Conservation (phyloP, 2,329 filamentous ascomycete species). For the Cladosporium oxysporum region DNA sequence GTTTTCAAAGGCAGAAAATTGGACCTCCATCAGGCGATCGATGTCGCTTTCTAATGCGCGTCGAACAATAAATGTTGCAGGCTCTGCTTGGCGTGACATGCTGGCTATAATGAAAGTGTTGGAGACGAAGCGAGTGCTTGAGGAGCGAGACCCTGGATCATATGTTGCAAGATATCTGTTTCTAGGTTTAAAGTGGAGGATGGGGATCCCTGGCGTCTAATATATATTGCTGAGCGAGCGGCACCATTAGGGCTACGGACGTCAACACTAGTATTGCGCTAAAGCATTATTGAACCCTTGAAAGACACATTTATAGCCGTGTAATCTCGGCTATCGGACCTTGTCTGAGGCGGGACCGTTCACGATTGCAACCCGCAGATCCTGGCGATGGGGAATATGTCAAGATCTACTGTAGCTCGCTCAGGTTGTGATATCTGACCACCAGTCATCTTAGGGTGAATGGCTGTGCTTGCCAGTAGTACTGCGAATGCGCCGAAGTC, state of each 20-base stretch:
- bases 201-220: neutral
- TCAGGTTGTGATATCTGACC: too few relatives aligned
- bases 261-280: neutral
- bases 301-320: neutral
- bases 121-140: neutral
- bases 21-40: neutral
- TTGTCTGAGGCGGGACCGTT: neutral
- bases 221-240: neutral
- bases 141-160: neutral
- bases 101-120: neutral
- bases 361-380: neutral
- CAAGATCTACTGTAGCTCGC: neutral
- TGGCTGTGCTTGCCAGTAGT: neutral
- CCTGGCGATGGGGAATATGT: neutral
- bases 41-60: neutral
- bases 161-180: neutral
- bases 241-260: neutral
- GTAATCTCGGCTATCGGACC: neutral
- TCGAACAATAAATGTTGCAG: neutral
- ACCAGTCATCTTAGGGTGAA: too few relatives aligned
- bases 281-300: neutral
- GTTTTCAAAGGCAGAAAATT: neutral
- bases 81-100: neutral
- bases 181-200: neutral
- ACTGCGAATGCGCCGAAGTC: neutral